A percentile compares a stretch with the other conserved stretches of the same genome.
phyloP scores from a whole-genome alignment of 148 eudicot genomes.

The Amaranthus cruentus region DNA sequence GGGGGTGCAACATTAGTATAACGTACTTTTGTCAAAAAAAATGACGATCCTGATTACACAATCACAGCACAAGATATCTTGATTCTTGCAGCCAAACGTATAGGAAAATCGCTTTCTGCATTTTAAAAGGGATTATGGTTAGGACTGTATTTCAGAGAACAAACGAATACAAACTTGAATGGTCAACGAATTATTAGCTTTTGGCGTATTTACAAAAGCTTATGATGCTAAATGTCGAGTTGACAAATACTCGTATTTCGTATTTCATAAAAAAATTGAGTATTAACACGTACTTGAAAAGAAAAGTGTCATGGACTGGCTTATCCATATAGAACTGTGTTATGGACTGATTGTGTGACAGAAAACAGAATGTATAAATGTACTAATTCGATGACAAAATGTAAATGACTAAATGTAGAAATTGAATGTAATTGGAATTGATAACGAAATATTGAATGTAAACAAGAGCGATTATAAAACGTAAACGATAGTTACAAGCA shows the following conservation, averaged over 20 bases:
- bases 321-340: no score
- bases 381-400: no score
- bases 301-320: no score
- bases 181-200: background rate
- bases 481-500: no score
- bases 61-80: constrained; percentile 4
- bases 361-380: no score
- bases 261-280: background rate
- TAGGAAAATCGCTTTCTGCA: constrained; percentile 17
- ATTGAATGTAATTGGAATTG: no score
- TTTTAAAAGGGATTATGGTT: background rate
- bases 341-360: no score
- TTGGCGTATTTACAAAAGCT: background rate
- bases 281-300: no score
- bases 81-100: constrained; percentile 7
- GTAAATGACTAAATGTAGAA: no score
- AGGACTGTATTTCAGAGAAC: background rate
- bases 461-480: no score
- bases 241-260: background rate
- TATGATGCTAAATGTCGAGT: background rate
- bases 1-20: constrained; percentile 17
- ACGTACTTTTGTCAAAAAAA: background rate
- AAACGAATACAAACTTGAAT: background rate
- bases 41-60: background rate
- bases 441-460: no score